Conservation (phyloP, 371 early-diverging fungal species). For the Fennellomyces sp. region DNA sequence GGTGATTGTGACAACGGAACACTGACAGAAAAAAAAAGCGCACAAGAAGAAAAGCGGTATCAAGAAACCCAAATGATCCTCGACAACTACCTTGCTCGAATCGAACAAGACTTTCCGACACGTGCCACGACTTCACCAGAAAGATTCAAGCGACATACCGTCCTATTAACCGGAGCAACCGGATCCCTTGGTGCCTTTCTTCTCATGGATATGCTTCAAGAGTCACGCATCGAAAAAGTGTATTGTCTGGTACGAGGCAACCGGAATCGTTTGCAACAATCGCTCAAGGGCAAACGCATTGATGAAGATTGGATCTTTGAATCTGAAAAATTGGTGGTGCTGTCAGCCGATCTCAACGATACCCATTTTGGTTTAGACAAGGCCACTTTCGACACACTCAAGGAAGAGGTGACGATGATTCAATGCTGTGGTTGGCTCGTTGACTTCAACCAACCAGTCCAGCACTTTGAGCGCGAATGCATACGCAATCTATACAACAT, state of each 20-base stretch:
- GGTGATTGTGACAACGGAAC: no score
- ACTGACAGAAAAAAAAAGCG: background rate
- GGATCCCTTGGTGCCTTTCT: slow-evolving; percentile 43
- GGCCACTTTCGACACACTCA: slow-evolving; percentile 22
- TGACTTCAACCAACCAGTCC: slow-evolving; percentile 38
- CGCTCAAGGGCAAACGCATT: slow-evolving; percentile 25
- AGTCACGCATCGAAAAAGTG: slow-evolving; percentile 24
- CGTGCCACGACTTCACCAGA: no score
- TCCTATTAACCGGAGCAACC: slow-evolving; percentile 46
- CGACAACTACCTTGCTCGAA: slow-evolving; percentile 16
- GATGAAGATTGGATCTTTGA: slow-evolving; percentile 12
- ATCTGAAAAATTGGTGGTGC: slow-evolving; percentile 7
- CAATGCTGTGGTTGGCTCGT: slow-evolving; percentile 42
- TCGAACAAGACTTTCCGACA: slow-evolving; percentile 26
- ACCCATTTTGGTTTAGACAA: slow-evolving; percentile 30
- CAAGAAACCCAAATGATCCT: slow-evolving; percentile 8
- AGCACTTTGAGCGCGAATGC: slow-evolving; percentile 37
- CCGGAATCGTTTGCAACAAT: slow-evolving; percentile 18
- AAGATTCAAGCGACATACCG: slow-evolving; percentile 24
- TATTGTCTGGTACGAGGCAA: slow-evolving; percentile 33
- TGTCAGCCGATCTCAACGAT: slow-evolving; percentile 18
- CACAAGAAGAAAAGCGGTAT: slow-evolving; percentile 9
- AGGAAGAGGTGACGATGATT: slow-evolving; percentile 33
- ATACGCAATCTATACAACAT: slow-evolving; percentile 37
- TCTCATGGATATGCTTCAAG: slow-evolving; percentile 24